Conservation (phyloP, 1,139 yeast species). For the Geotrichum klebahnii region DNA sequence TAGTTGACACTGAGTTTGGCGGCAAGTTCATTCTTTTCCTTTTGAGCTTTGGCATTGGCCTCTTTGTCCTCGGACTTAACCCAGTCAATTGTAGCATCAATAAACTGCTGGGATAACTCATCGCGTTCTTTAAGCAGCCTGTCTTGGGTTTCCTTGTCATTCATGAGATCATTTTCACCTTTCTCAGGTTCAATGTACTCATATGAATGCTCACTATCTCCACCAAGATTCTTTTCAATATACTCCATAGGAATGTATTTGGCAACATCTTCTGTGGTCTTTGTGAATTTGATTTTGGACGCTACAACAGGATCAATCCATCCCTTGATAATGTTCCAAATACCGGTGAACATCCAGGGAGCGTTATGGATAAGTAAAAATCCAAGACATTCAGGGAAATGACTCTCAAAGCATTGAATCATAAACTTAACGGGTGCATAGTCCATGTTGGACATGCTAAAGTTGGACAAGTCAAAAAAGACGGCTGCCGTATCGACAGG, state of each 20-base stretch:
- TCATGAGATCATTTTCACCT: slow-evolving; percentile 45
- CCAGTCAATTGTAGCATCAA: slow-evolving; percentile 64
- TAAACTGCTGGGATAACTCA: slow-evolving; percentile 47
- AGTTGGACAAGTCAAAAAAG: slow-evolving; percentile 70
- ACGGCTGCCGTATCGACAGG: slow-evolving; percentile 70
- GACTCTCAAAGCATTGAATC: slow-evolving; percentile 74
- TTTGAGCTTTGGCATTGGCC: slow-evolving; percentile 45
- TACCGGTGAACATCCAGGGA: slow-evolving; percentile 84
- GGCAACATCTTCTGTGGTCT: slow-evolving; percentile 53
- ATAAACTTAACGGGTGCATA: slow-evolving; percentile 75
- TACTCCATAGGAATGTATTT: slow-evolving; percentile 51
- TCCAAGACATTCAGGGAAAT: slow-evolving; percentile 83
- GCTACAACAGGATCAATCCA: slow-evolving; percentile 92
- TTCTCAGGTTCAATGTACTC: slow-evolving; percentile 54
- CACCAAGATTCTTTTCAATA: slow-evolving; percentile 65
- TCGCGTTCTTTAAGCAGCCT: slow-evolving; percentile 47
- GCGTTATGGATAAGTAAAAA: slow-evolving; percentile 75
- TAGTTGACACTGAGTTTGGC: slow-evolving; percentile 53
- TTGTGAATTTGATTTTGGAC: slow-evolving; percentile 71
- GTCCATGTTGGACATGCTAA: slow-evolving; percentile 78
- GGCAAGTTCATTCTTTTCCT: slow-evolving; percentile 50
- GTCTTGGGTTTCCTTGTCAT: slow-evolving; percentile 46
- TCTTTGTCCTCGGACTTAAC: slow-evolving; percentile 47
- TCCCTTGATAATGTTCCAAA: slow-evolving; percentile 77
- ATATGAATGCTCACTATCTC: slow-evolving; percentile 54